phyloP scores from a whole-genome alignment of 768 basidiomycete species.

The Boletellus emodensis region DNA sequence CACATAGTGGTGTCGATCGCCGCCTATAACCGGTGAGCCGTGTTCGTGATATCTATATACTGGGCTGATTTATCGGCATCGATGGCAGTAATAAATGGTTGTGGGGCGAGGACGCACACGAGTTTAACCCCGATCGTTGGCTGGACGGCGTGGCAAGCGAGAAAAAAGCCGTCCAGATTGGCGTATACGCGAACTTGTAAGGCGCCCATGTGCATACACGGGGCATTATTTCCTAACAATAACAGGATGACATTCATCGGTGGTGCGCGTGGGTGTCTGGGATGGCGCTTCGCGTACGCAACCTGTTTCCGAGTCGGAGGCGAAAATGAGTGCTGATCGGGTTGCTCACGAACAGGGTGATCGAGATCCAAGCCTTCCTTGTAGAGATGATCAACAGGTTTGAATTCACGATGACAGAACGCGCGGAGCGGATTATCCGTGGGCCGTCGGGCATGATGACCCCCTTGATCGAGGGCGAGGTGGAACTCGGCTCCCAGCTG shows the following conservation, averaged over 20 bases:
- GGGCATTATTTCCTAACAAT: not conserved
- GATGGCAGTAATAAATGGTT: conserved; percentile 11
- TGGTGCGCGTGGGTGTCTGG: conserved; percentile 25
- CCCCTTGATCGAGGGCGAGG: conserved; percentile 33
- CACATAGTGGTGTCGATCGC: not conserved
- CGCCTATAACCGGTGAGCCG: not conserved
- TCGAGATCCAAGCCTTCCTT: conserved; percentile 57
- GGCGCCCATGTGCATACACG: not conserved
- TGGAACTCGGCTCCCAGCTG: conserved; percentile 31
- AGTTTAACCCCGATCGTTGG: conserved; percentile 32
- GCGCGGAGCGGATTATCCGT: conserved; percentile 26
- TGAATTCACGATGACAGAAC: conserved; percentile 40
- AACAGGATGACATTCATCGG: conserved; percentile 28
- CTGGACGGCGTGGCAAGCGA: conserved; percentile 14
- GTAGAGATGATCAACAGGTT: conserved; percentile 51
- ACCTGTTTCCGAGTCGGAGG: too few relatives aligned
- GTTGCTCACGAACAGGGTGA: conserved; percentile 25
- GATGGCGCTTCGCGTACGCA: conserved; percentile 32
- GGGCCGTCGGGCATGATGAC: conserved; percentile 30
- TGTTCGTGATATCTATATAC: not conserved
- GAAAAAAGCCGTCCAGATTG: conserved; percentile 20
- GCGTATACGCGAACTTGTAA: conserved; percentile 29
- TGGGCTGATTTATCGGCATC: not conserved
- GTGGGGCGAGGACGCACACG: conserved; percentile 31
- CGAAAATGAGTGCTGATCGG: conserved; percentile 1